Evolutionary conservation across 306 rosid genomes (phyloP).

Genomic region (Lagenaria siceraria): DNA sequence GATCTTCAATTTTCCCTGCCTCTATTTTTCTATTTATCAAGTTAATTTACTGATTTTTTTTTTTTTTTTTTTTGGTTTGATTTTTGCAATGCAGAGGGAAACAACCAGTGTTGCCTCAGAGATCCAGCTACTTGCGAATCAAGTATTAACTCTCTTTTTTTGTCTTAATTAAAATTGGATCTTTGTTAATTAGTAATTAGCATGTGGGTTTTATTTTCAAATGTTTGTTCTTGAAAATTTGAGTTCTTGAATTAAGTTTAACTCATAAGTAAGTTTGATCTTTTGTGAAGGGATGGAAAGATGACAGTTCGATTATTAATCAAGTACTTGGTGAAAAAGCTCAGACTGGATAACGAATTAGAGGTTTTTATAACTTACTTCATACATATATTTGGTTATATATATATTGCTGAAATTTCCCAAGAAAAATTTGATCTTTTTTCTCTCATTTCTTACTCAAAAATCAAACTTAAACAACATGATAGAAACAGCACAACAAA

Average conservation of each 20-base stretch:
- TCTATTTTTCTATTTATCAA: no score
- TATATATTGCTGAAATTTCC: not conserved
- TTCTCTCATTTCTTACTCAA: not conserved
- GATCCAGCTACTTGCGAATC: conserved; percentile 85
- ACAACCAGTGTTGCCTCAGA: conserved; percentile 78
- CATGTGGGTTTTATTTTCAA: not conserved
- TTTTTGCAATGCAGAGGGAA: conserved; percentile 42
- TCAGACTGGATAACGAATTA: conserved; percentile 72
- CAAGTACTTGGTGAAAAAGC: conserved; percentile 79
- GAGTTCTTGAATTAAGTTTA: not conserved
- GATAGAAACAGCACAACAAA: not conserved
- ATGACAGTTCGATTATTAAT: conserved; percentile 88
- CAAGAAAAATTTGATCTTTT: not conserved
- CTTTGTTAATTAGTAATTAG: not conserved
- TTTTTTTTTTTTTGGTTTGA: not conserved
- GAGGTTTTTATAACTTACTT: conserved; percentile 43
- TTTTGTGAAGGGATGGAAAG: conserved; percentile 60
- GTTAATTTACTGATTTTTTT: not conserved
- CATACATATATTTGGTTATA: not conserved
- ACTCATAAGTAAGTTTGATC: not conserved
- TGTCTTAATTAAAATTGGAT: not conserved
- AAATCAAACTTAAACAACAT: not conserved
- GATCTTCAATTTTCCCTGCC: not conserved
- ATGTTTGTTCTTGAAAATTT: not conserved
- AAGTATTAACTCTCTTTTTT: conserved; percentile 24